Evolutionary conservation across 208 protist genomes (phyloP), one percentile per base, ranked within the genome.

Genomic region (Acanthamoeba sp.): DNA sequence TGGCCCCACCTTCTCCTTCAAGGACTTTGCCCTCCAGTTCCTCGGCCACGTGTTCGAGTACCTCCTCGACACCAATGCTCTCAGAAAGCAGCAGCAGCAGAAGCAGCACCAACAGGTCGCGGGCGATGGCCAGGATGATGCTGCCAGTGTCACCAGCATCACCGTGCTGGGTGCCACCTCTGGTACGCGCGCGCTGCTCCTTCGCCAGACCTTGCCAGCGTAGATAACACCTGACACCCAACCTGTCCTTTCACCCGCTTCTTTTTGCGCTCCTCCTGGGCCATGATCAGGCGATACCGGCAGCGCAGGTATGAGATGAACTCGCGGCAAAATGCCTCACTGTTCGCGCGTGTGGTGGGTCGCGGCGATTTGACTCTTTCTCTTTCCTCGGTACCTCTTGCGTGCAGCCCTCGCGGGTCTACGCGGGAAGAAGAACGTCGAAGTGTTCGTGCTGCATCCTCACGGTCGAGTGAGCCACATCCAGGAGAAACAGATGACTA

Each of bases 21-120:
- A 98, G 92, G 97, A 98, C 94, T 96, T 98, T 5, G 97, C 97
- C 32, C 96, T 98, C 57, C 97, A 98, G 78, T 96, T 98, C 32
- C 59, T 98, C 5, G 96, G 96, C 27, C 95, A 97, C 76, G 93
- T 98, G 6, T 97, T 98, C 59, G 96, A 97, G 82, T 96, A 96
- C 57, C 87, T 98, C 22, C 71, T 98, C 32, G 16, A 55, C 29
- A 93, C 34, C 24, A 95, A 52, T 64, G 52, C 71, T 24, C 38
- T 27, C 71, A 40, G 29, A 16, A 27, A 64, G 29, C 82, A 85
- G 45, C 42, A 85, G 76, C 76, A 50, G 71, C 80, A 55, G 78
- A 50, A 32, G 78, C 38, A 55, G 36, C 50, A 27, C 14, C 24
- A 32, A 59, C 22, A 92, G 36, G 93, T n/a, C 80, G n/a, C 18